Evolutionary conservation across 2,329 filamentous ascomycete species (phyloP).

Genomic region (Stylonectria norvegica): DNA sequence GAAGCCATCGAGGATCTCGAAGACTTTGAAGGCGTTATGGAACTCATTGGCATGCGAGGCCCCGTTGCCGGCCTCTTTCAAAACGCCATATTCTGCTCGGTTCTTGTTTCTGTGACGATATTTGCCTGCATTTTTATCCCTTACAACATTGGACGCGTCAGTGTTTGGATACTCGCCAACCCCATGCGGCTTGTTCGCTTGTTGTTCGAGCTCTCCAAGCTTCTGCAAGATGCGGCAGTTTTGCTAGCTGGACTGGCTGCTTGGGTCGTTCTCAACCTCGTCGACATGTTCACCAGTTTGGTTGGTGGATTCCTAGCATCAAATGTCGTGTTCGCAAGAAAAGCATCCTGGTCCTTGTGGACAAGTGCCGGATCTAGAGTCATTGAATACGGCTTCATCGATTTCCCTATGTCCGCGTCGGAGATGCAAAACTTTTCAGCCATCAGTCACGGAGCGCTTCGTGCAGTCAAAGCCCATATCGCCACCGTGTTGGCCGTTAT

Average conservation of each 20-base stretch:
- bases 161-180: conserved; percentile 74
- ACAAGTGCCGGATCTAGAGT: conserved; percentile 46
- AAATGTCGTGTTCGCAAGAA: conserved; percentile 32
- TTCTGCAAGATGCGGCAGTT: conserved; percentile 73
- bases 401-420: conserved; percentile 50
- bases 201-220: conserved; percentile 69
- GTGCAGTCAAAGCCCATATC: conserved; percentile 55
- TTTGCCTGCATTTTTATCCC: conserved; percentile 84
- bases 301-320: conserved; percentile 31
- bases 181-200: conserved; percentile 73
- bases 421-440: conserved; percentile 76
- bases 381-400: conserved; percentile 46
- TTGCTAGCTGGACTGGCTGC: conserved; percentile 57
- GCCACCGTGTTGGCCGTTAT: conserved; percentile 38
- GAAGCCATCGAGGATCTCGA: conserved; percentile 82
- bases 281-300: conserved; percentile 36
- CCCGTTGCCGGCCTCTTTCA: conserved; percentile 87
- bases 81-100: conserved; percentile 89
- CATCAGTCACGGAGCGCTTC: conserved; percentile 67
- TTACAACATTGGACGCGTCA: conserved; percentile 85
- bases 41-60: conserved; percentile 93
- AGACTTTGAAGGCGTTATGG: conserved; percentile 93
- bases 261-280: conserved; percentile 39
- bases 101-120: conserved; percentile 84
- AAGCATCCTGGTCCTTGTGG: conserved; percentile 42